Conservation (phyloP, 371 early-diverging fungal genomes). For the Syncephalis plumigaleata region DNA sequence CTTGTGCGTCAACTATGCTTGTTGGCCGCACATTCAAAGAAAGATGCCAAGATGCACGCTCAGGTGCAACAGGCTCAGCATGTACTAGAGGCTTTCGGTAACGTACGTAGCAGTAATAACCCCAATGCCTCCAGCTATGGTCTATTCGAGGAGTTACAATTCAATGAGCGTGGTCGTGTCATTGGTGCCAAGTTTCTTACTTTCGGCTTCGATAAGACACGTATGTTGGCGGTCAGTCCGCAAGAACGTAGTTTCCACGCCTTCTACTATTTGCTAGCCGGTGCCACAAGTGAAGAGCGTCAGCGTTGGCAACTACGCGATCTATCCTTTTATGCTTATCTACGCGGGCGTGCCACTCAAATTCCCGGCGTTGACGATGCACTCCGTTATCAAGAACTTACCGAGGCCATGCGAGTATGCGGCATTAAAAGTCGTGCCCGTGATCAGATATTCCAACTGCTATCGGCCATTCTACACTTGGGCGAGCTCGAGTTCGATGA, state of each 20-base stretch:
- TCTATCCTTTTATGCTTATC: constrained; percentile 7
- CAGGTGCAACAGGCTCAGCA: constrained; percentile 48
- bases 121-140: constrained; percentile 56
- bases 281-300: constrained; percentile 22
- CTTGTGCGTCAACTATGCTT: constrained; percentile 45
- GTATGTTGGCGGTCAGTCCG: constrained; percentile 32
- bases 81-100: constrained; percentile 61
- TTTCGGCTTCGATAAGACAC: constrained; percentile 70
- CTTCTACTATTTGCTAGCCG: constrained; percentile 65
- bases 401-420: constrained; percentile 48
- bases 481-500: constrained; percentile 57
- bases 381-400: constrained; percentile 38
- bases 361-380: constrained; percentile 19
- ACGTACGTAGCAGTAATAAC: constrained; percentile 48
- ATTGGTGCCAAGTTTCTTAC: constrained; percentile 68
- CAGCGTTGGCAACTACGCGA: constrained; percentile 1
- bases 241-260: constrained; percentile 72
- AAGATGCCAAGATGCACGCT: constrained; percentile 45
- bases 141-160: constrained; percentile 71
- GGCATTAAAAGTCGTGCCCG: constrained; percentile 61
- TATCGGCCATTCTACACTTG: constrained; percentile 64
- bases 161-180: constrained; percentile 68
- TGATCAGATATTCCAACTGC: constrained; percentile 39
- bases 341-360: constrained; percentile 20
- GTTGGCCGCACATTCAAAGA: constrained; percentile 46